These are phyloP conservation scores for Ceratonia siliqua DNA, from an alignment of 306 rosid genomes.

Conservation along the genomic window DNA sequence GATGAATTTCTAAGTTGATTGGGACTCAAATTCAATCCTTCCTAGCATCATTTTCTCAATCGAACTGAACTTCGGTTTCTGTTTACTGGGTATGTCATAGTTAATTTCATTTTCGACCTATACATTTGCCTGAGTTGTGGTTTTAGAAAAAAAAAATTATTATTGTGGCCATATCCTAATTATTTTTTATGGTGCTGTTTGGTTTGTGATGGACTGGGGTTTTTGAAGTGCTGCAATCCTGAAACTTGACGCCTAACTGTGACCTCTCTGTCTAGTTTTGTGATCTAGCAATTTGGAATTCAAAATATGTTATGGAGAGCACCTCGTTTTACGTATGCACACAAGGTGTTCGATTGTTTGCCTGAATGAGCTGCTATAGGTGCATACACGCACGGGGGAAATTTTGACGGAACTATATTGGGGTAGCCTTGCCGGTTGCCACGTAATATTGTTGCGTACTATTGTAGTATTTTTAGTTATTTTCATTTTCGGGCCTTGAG, in stretches of 20 bases:
- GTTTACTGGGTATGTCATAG: constrained; percentile 26
- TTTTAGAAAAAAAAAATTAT: not conserved
- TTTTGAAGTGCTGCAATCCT: not conserved
- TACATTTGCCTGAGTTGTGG: not conserved
- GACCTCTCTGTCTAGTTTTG: not conserved
- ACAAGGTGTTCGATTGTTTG: constrained; percentile 37
- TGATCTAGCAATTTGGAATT: not conserved
- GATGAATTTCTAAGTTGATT: not conserved
- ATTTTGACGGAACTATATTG: not conserved
- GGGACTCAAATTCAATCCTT: not conserved
- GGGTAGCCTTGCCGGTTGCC: too few relatives aligned
- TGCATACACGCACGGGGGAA: not conserved
- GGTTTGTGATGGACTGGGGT: not conserved
- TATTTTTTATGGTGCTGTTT: not conserved
- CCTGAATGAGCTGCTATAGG: not conserved
- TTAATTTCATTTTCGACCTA: not conserved
- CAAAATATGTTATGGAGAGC: not conserved
- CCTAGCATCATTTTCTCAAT: not conserved
- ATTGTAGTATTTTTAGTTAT: too few relatives aligned
- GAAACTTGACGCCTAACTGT: not conserved
- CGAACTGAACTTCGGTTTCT: constrained; percentile 12
- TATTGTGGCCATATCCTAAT: not conserved
- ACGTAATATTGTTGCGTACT: too few relatives aligned
- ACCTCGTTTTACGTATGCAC: not conserved
- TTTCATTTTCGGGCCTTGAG: too few relatives aligned